Base-by-base conservation (phyloP, 75 land plant species). In the Isoetes taiwanensis region DNA sequence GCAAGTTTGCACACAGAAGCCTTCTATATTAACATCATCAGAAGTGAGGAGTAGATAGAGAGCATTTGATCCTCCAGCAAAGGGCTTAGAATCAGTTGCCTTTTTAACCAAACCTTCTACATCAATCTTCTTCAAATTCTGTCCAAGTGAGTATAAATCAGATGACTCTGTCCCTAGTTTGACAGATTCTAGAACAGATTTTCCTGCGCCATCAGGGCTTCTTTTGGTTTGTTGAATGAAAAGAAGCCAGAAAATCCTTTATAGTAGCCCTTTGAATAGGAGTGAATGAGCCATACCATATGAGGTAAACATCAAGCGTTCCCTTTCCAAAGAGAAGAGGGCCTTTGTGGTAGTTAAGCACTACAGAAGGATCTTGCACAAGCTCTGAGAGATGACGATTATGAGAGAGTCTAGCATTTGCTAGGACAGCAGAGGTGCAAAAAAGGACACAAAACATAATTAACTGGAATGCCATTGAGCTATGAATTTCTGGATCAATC, bases 241-340 rank as follows among this genome's bases (percentile, higher is more conserved):
- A 57, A 23, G 95, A 88, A 39, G 58, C 17, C 48, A 86, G 37
- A 77, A 86, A 84, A 34, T 80, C 84, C 28, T 65, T 1, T 37
- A 86, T 23, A 27, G 71, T 73, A 54, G 77, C 72, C 14, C 62
- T 67, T 59, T 86, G 84, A 30, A 79, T 27, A 1, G 82, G 59
- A 4, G 56, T 73, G 77, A 88, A 88, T 9, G 59, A 57, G 28
- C 95, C 95, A 34, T 88, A 88, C 82, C 82, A 88, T 38, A 80
- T 69, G 64, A 88, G 61, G 56, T 78, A 74, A 34, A 88, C 58
- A 24, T 78, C 39, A 46, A 81, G 64, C 61, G 66, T 9, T 27
- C 32, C 32, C 30, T 63, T 54, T 25, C 80, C 82, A 0, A 64
- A 39, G 28, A 88, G 80, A 23, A 88, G 66, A 0, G 76, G 64